These are phyloP conservation scores for Hanseniaspora lindneri DNA, from an alignment of 805 yeast species.

Conservation along the genomic window DNA sequence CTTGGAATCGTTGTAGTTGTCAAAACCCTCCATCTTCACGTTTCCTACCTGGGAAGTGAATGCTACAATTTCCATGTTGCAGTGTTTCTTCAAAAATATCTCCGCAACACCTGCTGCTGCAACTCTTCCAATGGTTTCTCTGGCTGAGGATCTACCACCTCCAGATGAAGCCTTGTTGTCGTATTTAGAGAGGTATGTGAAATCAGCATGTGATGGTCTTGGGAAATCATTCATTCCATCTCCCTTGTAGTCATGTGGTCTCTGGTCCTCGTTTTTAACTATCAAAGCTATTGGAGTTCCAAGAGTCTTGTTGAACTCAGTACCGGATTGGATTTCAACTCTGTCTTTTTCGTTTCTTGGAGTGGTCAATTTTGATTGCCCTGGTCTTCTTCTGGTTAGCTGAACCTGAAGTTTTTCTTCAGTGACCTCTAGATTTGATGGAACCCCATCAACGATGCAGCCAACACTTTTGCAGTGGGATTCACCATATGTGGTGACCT, in stretches of 20 bases:
- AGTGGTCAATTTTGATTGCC: slow-evolving; percentile 82
- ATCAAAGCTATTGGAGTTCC: slow-evolving; percentile 96
- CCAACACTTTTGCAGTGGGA: slow-evolving; percentile 97
- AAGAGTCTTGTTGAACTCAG: slow-evolving; percentile 77
- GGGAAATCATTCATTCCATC: slow-evolving; percentile 72
- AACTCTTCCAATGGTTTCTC: slow-evolving; percentile 97
- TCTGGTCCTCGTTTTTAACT: slow-evolving; percentile 86
- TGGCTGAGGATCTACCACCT: slow-evolving; percentile 93
- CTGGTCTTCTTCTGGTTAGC: slow-evolving; percentile 92
- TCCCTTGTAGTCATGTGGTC: slow-evolving; percentile 92
- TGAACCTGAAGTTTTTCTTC: slow-evolving; percentile 93
- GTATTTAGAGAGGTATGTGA: slow-evolving; percentile 80
- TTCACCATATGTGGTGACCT: slow-evolving; percentile 94
- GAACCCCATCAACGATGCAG: slow-evolving; percentile 95
- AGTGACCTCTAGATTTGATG: slow-evolving; percentile 79
- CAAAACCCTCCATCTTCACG: slow-evolving; percentile 47
- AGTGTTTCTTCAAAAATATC: slow-evolving; percentile 63
- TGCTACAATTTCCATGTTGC: slow-evolving; percentile 86
- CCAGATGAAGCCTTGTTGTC: slow-evolving; percentile 91
- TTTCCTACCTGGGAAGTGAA: slow-evolving; percentile 90
- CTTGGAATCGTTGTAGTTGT: slow-evolving; percentile 51
- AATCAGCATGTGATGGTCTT: slow-evolving; percentile 96
- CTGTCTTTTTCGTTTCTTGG: slow-evolving; percentile 93
- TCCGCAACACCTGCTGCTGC: slow-evolving; percentile 99
- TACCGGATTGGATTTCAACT: slow-evolving; percentile 88